A percentile compares a stretch with the other conserved stretches of the same genome.
Evolutionary conservation across 345 rosid species (phyloP).

Genomic region (Eucalyptus cloeziana): DNA sequence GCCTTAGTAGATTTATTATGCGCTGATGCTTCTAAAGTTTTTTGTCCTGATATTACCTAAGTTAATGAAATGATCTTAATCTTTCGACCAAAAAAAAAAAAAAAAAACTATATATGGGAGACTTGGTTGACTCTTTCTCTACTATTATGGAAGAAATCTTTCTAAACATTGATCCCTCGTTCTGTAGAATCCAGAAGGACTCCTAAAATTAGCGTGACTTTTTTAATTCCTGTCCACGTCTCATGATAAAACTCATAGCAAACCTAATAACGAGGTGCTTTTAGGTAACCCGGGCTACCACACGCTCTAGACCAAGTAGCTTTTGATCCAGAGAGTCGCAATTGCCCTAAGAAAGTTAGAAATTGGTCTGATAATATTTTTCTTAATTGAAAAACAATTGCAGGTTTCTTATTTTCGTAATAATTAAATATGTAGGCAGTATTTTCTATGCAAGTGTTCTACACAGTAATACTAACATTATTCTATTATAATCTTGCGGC

Average conservation of each 20-base stretch:
- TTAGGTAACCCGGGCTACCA: background rate
- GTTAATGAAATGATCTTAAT: too few relatives aligned
- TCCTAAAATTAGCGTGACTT: background rate
- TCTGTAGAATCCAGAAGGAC: background rate
- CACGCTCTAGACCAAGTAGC: background rate
- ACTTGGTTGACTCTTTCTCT: background rate
- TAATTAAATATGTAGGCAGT: background rate
- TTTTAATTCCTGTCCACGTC: background rate
- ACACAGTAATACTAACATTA: too few relatives aligned
- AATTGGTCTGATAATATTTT: too few relatives aligned
- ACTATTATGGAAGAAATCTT: background rate
- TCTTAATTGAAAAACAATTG: too few relatives aligned
- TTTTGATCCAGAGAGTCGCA: background rate
- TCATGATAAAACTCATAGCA: background rate
- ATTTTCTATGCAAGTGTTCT: too few relatives aligned
- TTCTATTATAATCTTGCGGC: too few relatives aligned
- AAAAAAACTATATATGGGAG: background rate
- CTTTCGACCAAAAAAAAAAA: too few relatives aligned
- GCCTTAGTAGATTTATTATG: too few relatives aligned
- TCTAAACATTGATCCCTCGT: background rate
- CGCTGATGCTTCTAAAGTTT: too few relatives aligned
- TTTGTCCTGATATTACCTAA: too few relatives aligned
- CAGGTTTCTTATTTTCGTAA: background rate
- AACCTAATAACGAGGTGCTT: background rate
- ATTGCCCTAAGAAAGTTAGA: too few relatives aligned